Conservation (phyloP, 208 protist species). For the Strigomonas galati region DNA sequence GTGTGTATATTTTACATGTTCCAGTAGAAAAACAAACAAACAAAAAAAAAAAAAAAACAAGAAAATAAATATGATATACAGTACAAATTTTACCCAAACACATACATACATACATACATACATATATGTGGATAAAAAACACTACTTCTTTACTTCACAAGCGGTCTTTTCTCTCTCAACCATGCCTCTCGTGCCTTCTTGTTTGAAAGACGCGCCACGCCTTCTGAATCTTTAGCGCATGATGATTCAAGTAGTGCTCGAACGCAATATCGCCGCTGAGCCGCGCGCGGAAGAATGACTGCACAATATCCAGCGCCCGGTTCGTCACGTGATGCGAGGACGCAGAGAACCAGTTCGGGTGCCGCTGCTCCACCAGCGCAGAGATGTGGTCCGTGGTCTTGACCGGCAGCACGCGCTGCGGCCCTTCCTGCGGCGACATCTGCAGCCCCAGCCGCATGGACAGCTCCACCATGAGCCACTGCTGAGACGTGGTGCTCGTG, state of each 20-base stretch:
- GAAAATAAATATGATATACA: constrained; percentile 5
- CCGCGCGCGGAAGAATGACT: constrained; percentile 32
- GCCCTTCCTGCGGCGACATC: not conserved
- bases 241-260: constrained; percentile 25
- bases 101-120: not conserved
- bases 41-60: not conserved
- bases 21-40: not conserved
- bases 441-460: constrained; percentile 9
- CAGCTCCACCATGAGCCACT: constrained; percentile 8
- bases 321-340: constrained; percentile 14
- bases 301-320: constrained; percentile 19
- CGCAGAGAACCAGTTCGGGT: constrained; percentile 41
- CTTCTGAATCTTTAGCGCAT: constrained; percentile 37
- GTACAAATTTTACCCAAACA: constrained; percentile 1
- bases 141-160: not conserved
- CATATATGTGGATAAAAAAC: too few species aligned
- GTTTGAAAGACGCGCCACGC: constrained; percentile 16
- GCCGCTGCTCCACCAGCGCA: constrained; percentile 22
- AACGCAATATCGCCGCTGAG: constrained; percentile 24
- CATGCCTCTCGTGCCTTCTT: not conserved
- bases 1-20: not conserved
- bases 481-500: not conserved
- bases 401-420: constrained; percentile 8
- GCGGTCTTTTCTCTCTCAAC: not conserved
- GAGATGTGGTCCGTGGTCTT: constrained; percentile 23